These are phyloP conservation scores for Trypanosoma rangeli DNA, from an alignment of 208 protist genomes.

Conservation along the genomic window DNA sequence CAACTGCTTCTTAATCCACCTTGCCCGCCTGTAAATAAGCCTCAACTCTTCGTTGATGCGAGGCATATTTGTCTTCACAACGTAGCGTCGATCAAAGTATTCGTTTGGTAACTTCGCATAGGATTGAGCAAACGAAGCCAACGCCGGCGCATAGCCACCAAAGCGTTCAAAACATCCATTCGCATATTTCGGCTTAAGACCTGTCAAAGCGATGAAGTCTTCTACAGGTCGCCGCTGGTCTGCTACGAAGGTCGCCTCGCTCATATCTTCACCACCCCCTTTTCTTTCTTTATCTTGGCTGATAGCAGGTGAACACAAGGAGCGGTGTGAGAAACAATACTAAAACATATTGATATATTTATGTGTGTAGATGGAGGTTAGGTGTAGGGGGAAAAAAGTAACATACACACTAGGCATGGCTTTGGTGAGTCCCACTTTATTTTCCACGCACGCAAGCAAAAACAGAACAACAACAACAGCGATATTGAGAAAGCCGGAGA, in stretches of 20 bases:
- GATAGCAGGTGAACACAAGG: not conserved
- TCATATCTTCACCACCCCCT: constrained; percentile 1
- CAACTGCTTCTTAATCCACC: constrained; percentile 45
- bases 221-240: constrained; percentile 29
- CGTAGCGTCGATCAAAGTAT: constrained; percentile 43
- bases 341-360: constrained; percentile 13
- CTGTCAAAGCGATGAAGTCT: constrained; percentile 62
- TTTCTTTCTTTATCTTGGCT: not conserved
- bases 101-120: constrained; percentile 45
- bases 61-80: not conserved
- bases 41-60: constrained; percentile 70
- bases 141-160: constrained; percentile 57
- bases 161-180: constrained; percentile 63
- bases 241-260: constrained; percentile 9
- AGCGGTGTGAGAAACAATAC: constrained; percentile 23
- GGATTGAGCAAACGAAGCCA: constrained; percentile 82
- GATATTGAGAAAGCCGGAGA: not conserved
- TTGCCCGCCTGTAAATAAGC: constrained; percentile 57
- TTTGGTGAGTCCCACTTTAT: not conserved
- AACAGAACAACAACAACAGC: not conserved
- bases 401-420: not conserved
- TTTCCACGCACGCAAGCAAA: too few species aligned
- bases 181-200: constrained; percentile 48
- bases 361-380: too few species aligned
- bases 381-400: constrained; percentile 9